Conservation (phyloP, 495 filamentous ascomycete genomes). For the Lasiosphaeriaceae sp. region DNA sequence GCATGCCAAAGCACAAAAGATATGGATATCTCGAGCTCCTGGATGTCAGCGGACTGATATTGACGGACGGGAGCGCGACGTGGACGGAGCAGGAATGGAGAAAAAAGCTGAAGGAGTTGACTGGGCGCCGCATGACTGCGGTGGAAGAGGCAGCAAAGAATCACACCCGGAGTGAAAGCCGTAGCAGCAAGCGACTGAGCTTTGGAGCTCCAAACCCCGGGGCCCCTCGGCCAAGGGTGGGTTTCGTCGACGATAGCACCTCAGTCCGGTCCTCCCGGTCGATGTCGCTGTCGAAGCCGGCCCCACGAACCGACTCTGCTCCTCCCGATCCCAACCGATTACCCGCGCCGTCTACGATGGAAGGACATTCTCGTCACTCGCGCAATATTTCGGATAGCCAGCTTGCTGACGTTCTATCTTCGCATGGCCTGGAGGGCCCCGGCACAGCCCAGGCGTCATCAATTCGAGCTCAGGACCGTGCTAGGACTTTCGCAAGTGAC, state of each 20-base stretch:
- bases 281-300: slow-evolving; percentile 39
- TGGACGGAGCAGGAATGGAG: slow-evolving; percentile 94
- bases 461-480: slow-evolving; percentile 27
- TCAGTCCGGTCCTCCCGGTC: slow-evolving; percentile 56
- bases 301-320: slow-evolving; percentile 43
- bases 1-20: slow-evolving; percentile 81
- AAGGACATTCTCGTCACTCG: slow-evolving; percentile 26
- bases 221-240: slow-evolving; percentile 43
- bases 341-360: slow-evolving; percentile 48
- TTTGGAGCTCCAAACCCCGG: slow-evolving; percentile 43
- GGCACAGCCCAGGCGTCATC: slow-evolving; percentile 12
- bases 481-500: slow-evolving; percentile 33
- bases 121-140: slow-evolving; percentile 67
- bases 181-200: slow-evolving; percentile 64
- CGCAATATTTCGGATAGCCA: slow-evolving; percentile 39
- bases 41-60: slow-evolving; percentile 76
- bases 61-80: slow-evolving; percentile 67
- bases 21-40: slow-evolving; percentile 89
- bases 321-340: slow-evolving; percentile 34
- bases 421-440: slow-evolving; percentile 15
- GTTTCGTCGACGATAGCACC: slow-evolving; percentile 60
- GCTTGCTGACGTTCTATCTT: slow-evolving; percentile 8
- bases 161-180: slow-evolving; percentile 59
- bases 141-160: slow-evolving; percentile 43
- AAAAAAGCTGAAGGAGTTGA: slow-evolving; percentile 81